Evolutionary conservation across 495 filamentous ascomycete genomes (phyloP), one percentile per base, ranked within the genome.

Genomic region (Penicillium steckii): DNA sequence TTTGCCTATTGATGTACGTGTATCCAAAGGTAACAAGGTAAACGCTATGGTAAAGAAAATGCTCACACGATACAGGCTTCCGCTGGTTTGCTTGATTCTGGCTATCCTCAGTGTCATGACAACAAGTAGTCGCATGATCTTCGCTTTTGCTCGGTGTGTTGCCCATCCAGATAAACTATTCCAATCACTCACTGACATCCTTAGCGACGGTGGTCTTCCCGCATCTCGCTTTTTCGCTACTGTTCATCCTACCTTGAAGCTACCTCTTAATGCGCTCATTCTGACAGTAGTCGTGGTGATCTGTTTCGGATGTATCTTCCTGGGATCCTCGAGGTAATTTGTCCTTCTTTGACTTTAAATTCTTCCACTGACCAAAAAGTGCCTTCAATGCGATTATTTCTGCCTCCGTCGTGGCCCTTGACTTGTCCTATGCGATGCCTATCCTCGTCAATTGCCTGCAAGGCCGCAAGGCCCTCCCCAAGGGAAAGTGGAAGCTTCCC

Each of bases 61-160:
- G 38, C 48, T 60, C 35, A 59, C 17, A 10, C 1, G 8, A 18
- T 2, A 29, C 6, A 80, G 78, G 45, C 71, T 89, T 52, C 86
- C 87, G 1, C 70, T 89, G 15, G 66, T 84, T 4, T 89, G 86
- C 60, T 75, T 91, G 48, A 65, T 88, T 1, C 87, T 90, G 57
- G 85, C 85, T 3, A 80, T 79, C 10, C 82, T 79, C 0, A 81
- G 77, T 25, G 81, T 90, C 49, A 86, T 88, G 84, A 88, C 86
- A 3, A 89, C 87, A 0, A 82, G 80, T 41, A 85, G 79, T 45
- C 81, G 87, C 8, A 88, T 90, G 85, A 83, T 84, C 8, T 90
- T 83, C 52, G 86, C 87, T 3, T 90, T 91, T 50, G 79, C 80
- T 23, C 78, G 71, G 67, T 70, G 59, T 2, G 42, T 42, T 12